phyloP scores from a whole-genome alignment of 371 early-diverging fungal genomes.

The Zancudomyces culisetae region DNA sequence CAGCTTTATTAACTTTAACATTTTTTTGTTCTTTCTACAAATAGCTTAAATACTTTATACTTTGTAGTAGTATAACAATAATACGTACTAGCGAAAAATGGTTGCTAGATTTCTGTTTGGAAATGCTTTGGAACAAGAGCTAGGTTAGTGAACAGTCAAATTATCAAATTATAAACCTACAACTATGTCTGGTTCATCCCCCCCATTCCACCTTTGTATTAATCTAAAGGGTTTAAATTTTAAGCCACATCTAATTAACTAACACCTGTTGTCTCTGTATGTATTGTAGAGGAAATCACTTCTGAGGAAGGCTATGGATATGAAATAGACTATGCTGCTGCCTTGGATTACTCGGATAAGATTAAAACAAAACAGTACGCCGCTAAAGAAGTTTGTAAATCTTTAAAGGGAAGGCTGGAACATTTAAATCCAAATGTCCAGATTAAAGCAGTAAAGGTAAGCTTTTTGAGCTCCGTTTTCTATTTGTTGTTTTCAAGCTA shows the following conservation, averaged over 20 bases:
- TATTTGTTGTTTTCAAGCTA: too few species aligned
- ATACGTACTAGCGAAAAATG: not conserved
- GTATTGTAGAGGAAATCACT: conserved; percentile 58
- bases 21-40: not conserved
- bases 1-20: not conserved
- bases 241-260: too few species aligned
- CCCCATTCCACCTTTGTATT: not conserved
- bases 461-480: too few species aligned
- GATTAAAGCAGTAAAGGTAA: conserved; percentile 62
- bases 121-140: not conserved
- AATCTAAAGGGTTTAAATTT: not conserved
- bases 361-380: conserved; percentile 67
- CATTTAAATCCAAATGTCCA: conserved; percentile 87
- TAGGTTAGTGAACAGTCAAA: not conserved
- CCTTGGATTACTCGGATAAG: conserved; percentile 77
- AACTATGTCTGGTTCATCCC: too few species aligned
- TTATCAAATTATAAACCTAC: too few species aligned
- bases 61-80: not conserved
- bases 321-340: conserved; percentile 56
- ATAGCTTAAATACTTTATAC: not conserved
- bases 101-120: conserved; percentile 1
- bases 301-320: conserved; percentile 70
- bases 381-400: conserved; percentile 50
- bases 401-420: conserved; percentile 53
- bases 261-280: too few species aligned